A percentile compares a stretch with the other conserved stretches of the same genome.
Conservation (phyloP, 768 basidiomycete species). For the Psilocybe azurescens region DNA sequence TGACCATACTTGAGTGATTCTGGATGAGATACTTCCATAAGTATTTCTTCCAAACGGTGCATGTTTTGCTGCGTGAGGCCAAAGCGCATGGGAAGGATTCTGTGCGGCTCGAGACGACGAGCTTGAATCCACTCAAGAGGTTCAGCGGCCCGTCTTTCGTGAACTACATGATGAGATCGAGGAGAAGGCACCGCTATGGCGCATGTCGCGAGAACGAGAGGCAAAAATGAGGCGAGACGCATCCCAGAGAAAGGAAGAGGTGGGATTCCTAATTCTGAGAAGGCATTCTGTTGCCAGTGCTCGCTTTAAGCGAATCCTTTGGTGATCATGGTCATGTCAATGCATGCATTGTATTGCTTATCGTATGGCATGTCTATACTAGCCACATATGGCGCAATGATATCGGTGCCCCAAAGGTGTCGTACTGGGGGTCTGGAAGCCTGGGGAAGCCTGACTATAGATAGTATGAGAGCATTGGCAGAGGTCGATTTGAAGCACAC, state of each 20-base stretch:
- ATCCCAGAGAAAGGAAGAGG: conserved; percentile 1
- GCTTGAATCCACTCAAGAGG: conserved; percentile 30
- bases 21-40: conserved; percentile 55
- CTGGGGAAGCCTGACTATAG: conserved; percentile 1
- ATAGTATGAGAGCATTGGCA: neutral
- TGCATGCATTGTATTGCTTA: neutral
- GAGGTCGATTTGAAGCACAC: neutral
- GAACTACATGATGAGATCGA: conserved; percentile 30
- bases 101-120: conserved; percentile 27
- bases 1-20: conserved; percentile 54
- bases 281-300: neutral
- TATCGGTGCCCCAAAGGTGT: neutral
- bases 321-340: neutral
- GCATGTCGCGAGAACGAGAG: conserved; percentile 10
- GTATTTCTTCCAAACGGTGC: conserved; percentile 47
- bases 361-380: neutral
- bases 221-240: conserved; percentile 9
- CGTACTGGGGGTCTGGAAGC: neutral
- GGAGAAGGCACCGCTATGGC: conserved; percentile 19
- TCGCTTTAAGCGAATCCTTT: conserved; percentile 6
- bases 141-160: conserved; percentile 33
- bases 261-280: neutral
- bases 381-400: neutral
- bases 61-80: conserved; percentile 54
- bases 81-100: conserved; percentile 51